Evolutionary conservation across 1,139 yeast genomes (phyloP), one percentile per base, ranked within the genome.

Genomic region (Candida smagusa): DNA sequence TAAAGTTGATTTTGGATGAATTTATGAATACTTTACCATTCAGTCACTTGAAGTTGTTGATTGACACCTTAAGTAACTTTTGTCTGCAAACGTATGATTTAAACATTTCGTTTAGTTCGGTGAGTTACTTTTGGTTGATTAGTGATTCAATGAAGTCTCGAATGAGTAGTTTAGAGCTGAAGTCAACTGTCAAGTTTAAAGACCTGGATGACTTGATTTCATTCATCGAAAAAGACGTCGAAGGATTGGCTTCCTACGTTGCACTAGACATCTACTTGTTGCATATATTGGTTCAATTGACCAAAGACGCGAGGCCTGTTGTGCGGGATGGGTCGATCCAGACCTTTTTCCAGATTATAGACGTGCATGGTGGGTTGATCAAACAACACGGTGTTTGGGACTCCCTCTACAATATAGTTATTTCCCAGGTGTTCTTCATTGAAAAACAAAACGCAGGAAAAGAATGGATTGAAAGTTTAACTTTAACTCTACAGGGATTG

Each of bases 291-390:
- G 80, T 89, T 0, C 71, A 71, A 21, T 72, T 88, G 22, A 75
- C 89, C 0, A 56, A 64, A 23, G 94, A 86, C 49, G 49, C 69
- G 1, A 72, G 96, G 40, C 77, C 84, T 0, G 95, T 88, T 49
- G 96, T 90, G 1, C 72, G 95, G 46, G 88, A 88, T 53, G 96
- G 96, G 2, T 81, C 96, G 0, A 76, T 88, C 22, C 95, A 88
- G 54, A 90, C 96, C 0, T 79, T 89, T 48, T 87, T 87, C 59
- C 80, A 90, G 48, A 83, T 90, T 30, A 72, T 89, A 42, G 95
- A 88, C 38, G 80, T 90, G 1, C 92, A 86, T 57, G 88, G 92
- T 0, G 54, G 62, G 9, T 64, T 83, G 28, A 47, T 54, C 9
- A 72, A 79, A 1, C 61, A 74, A 26, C 50, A 54, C 7, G 73